A percentile compares a stretch with the other conserved stretches of the same genome.
These are phyloP conservation scores for Ganoderma meredithae DNA, from an alignment of 1,284 basidiomycete genomes.

Conservation along the genomic window DNA sequence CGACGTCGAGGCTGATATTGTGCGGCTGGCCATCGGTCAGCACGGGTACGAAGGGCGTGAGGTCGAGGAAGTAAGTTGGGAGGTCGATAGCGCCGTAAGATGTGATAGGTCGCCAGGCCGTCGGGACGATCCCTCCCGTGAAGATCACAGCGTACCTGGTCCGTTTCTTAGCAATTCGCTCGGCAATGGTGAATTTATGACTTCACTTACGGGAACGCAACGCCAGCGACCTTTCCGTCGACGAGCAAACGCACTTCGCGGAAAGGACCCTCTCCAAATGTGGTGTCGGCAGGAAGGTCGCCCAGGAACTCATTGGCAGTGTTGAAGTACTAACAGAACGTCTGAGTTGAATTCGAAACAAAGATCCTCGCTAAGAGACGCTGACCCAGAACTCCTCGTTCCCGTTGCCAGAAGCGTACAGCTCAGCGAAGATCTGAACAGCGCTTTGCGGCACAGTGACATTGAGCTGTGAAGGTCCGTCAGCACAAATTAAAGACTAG, in stretches of 20 bases:
- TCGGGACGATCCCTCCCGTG: conserved; percentile 80
- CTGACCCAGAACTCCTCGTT: conserved; percentile 82
- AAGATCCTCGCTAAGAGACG: not conserved
- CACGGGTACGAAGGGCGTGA: conserved; percentile 80
- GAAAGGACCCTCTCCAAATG: conserved; percentile 73
- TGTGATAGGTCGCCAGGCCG: conserved; percentile 82
- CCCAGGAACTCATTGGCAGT: conserved; percentile 65
- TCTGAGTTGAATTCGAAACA: no score
- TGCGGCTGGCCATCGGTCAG: conserved; percentile 76
- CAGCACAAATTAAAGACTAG: not conserved
- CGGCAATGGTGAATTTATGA: not conserved
- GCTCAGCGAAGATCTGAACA: conserved; percentile 72
- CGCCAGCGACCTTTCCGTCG: conserved; percentile 77
- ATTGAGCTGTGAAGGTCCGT: conserved; percentile 53
- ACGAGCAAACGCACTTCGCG: conserved; percentile 82
- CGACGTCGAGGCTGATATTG: conserved; percentile 74
- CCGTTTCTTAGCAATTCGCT: not conserved
- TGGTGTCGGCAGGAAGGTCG: conserved; percentile 60
- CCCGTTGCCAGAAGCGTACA: conserved; percentile 77
- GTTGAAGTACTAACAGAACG: conserved; percentile 69
- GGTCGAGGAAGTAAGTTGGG: conserved; percentile 80
- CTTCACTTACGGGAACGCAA: conserved; percentile 68
- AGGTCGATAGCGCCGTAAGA: conserved; percentile 82
- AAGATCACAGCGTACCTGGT: conserved; percentile 70
- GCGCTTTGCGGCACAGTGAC: conserved; percentile 75